phyloP scores from a whole-genome alignment of 768 basidiomycete species.

The Xerocomus potaroensis region DNA sequence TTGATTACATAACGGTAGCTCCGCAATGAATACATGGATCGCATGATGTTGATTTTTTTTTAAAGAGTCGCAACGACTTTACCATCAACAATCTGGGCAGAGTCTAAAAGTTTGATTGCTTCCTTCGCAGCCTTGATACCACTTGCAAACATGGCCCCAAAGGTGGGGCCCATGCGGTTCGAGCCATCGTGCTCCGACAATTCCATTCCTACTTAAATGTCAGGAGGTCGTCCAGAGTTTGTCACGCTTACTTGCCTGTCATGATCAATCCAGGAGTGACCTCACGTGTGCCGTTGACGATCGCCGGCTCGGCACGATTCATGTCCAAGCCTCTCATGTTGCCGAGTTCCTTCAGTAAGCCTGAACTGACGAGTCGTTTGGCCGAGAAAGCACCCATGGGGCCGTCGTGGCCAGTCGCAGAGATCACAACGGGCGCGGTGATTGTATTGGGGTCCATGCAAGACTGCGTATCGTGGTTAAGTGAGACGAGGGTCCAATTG shows the following conservation, averaged over 20 bases:
- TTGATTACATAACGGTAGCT: too few species aligned
- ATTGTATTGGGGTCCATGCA: constrained; percentile 80
- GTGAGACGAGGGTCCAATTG: constrained; percentile 49
- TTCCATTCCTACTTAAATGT: constrained; percentile 61
- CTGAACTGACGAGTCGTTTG: constrained; percentile 71
- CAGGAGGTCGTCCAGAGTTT: background rate
- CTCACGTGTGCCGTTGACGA: constrained; percentile 73
- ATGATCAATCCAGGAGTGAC: constrained; percentile 71
- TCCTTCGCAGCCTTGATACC: constrained; percentile 71
- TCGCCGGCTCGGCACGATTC: constrained; percentile 79
- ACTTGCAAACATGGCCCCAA: constrained; percentile 76
- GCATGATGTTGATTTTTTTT: too few species aligned
- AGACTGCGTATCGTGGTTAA: constrained; percentile 71
- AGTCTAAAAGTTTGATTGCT: constrained; percentile 50
- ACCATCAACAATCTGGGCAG: constrained; percentile 48
- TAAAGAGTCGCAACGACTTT: constrained; percentile 41
- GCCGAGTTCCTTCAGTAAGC: constrained; percentile 68
- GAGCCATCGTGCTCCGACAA: constrained; percentile 77
- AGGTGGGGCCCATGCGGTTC: constrained; percentile 75
- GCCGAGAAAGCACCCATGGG: constrained; percentile 81
- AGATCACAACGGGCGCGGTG: constrained; percentile 71
- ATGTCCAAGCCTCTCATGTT: constrained; percentile 81
- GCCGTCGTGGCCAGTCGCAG: constrained; percentile 74
- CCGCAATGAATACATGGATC: too few species aligned
- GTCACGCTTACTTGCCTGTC: constrained; percentile 45